These are phyloP conservation scores for Tulasnella sp. DNA, from an alignment of 768 basidiomycete species.

Conservation along the genomic window DNA sequence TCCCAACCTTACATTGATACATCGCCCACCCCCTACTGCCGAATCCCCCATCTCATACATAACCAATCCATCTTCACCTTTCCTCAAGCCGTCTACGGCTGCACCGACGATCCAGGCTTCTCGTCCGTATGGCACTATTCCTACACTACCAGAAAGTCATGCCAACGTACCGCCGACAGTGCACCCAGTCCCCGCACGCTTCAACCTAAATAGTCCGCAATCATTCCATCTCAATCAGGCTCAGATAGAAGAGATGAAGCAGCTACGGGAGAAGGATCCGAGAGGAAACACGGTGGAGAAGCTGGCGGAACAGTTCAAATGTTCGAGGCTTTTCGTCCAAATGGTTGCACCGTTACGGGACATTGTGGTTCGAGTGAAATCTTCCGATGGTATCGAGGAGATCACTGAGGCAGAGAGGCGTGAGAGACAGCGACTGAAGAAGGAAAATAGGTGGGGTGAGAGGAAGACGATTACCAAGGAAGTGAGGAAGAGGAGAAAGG, in stretches of 20 bases:
- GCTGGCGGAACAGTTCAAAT: slow-evolving; percentile 69
- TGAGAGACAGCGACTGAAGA: slow-evolving; percentile 38
- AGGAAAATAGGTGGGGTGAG: slow-evolving; percentile 59
- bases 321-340: slow-evolving; percentile 57
- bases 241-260: slow-evolving; percentile 44
- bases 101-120: background rate
- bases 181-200: slow-evolving; percentile 22
- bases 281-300: slow-evolving; percentile 46
- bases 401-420: slow-evolving; percentile 36
- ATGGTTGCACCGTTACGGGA: slow-evolving; percentile 51
- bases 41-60: slow-evolving; percentile 64
- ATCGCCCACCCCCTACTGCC: slow-evolving; percentile 71
- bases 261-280: slow-evolving; percentile 50
- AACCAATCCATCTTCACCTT: slow-evolving; percentile 58
- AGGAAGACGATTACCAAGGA: slow-evolving; percentile 49
- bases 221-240: slow-evolving; percentile 39
- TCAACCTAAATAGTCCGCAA: slow-evolving; percentile 22
- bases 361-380: slow-evolving; percentile 18
- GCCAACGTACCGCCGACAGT: slow-evolving; percentile 1
- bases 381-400: slow-evolving; percentile 20
- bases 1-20: slow-evolving; percentile 56
- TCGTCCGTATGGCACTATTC: background rate
- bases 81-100: slow-evolving; percentile 37
- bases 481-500: slow-evolving; percentile 55
- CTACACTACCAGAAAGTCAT: background rate